These are phyloP conservation scores for Tylopilus rubrobrunneus DNA, from an alignment of 768 basidiomycete genomes.

Conservation along the genomic window DNA sequence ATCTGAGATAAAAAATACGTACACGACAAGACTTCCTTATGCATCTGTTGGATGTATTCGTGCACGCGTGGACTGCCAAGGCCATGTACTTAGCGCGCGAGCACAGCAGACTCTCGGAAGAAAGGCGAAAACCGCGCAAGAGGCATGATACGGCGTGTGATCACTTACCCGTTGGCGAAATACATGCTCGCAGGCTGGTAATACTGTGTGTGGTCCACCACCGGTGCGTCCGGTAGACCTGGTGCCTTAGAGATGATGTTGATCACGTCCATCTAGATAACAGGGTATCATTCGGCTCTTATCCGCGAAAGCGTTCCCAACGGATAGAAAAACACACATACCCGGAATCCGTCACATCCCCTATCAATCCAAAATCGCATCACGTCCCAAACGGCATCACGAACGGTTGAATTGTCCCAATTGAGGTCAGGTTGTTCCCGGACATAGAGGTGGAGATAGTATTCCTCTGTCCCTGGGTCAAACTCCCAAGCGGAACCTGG, in stretches of 20 bases:
- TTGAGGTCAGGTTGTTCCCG: slow-evolving; percentile 73
- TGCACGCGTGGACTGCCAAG: slow-evolving; percentile 57
- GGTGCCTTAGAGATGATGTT: slow-evolving; percentile 62
- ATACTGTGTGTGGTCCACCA: slow-evolving; percentile 45
- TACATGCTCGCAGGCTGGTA: slow-evolving; percentile 52
- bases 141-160: slow-evolving; percentile 2
- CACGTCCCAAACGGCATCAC: slow-evolving; percentile 55
- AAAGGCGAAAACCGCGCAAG: slow-evolving; percentile 3
- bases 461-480: slow-evolving; percentile 60
- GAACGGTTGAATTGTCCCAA: slow-evolving; percentile 65
- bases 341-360: slow-evolving; percentile 73
- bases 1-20: slow-evolving; percentile 22
- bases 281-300: neutral
- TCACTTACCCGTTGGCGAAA: slow-evolving; percentile 56
- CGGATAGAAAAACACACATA: slow-evolving; percentile 33
- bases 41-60: slow-evolving; percentile 67
- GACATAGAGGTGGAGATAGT: slow-evolving; percentile 68
- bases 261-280: slow-evolving; percentile 62
- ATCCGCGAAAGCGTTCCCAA: neutral
- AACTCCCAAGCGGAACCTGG: slow-evolving; percentile 70
- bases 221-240: slow-evolving; percentile 63
- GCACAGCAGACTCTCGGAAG: neutral
- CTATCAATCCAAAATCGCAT: slow-evolving; percentile 75
- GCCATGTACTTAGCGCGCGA: neutral
- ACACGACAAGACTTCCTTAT: slow-evolving; percentile 57